phyloP scores from a whole-genome alignment of 352 stramenopile species.

The Lagenidium giganteum region DNA sequence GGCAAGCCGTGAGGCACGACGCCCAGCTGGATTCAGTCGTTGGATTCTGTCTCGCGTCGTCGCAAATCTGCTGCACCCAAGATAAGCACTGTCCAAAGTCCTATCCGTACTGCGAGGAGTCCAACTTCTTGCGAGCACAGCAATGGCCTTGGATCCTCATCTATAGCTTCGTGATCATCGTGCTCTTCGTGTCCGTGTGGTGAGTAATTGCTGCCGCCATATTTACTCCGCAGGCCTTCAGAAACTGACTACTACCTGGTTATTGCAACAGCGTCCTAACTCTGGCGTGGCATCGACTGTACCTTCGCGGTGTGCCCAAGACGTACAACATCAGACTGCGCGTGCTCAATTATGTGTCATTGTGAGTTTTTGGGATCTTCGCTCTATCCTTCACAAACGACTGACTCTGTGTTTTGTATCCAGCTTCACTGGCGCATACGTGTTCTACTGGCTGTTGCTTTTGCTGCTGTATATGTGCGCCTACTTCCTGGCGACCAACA shows the following conservation, averaged over 20 bases:
- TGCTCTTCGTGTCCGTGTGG: constrained; percentile 80
- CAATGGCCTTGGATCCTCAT: constrained; percentile 87
- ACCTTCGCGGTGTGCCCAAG: constrained; percentile 79
- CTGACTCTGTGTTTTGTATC: neutral
- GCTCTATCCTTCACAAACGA: neutral
- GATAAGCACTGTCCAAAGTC: constrained; percentile 29
- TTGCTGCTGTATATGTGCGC: constrained; percentile 87
- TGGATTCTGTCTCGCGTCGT: constrained; percentile 81
- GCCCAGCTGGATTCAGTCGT: constrained; percentile 59
- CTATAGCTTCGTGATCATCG: constrained; percentile 80
- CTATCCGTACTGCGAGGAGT: constrained; percentile 34
- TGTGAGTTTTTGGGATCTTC: constrained; percentile 38
- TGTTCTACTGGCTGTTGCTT: constrained; percentile 87
- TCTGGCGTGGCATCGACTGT: constrained; percentile 79
- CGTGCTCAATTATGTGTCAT: constrained; percentile 87
- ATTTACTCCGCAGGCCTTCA: too few species aligned
- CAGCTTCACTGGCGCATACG: constrained; percentile 81
- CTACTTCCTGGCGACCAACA: constrained; percentile 83
- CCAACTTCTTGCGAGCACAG: constrained; percentile 74
- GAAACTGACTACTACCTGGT: too few species aligned
- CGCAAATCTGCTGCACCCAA: constrained; percentile 68
- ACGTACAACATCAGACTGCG: constrained; percentile 87
- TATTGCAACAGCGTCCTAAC: constrained; percentile 77
- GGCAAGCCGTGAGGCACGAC: constrained; percentile 74
- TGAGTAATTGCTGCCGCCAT: constrained; percentile 25